These are phyloP conservation scores for Coccomyxa sp. DNA, from an alignment of 139 green algal species.

Conservation along the genomic window DNA sequence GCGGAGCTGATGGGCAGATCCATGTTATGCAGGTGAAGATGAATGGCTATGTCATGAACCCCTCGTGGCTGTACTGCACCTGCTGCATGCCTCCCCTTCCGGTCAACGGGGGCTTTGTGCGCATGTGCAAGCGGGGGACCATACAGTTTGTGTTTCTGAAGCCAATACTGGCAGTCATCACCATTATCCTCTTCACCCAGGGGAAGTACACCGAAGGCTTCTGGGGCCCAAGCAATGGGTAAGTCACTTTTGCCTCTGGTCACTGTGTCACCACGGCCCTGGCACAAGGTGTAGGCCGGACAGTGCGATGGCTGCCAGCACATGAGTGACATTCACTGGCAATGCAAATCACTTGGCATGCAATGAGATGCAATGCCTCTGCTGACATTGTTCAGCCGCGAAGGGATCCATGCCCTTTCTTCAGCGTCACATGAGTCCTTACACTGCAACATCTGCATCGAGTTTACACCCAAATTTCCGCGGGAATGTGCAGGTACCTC, in stretches of 20 bases:
- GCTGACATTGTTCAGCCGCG: too few species aligned
- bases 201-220: conserved; percentile 79
- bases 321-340: not conserved
- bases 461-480: not conserved
- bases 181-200: conserved; percentile 71
- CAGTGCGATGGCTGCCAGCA: too few species aligned
- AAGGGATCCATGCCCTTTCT: too few species aligned
- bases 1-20: too few species aligned
- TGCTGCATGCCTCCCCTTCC: conserved; percentile 85
- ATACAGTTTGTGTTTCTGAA: conserved; percentile 98
- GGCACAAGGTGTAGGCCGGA: too few species aligned
- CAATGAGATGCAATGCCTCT: too few species aligned
- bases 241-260: not conserved
- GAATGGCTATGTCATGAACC: conserved; percentile 76
- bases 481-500: conserved; percentile 51
- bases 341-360: not conserved
- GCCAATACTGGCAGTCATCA: conserved; percentile 79
- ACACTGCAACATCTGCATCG: not conserved
- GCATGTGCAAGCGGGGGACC: conserved; percentile 78
- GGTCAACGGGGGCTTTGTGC: conserved; percentile 81
- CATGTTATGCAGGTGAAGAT: conserved; percentile 82
- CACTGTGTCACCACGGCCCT: not conserved
- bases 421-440: too few species aligned
- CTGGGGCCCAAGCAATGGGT: conserved; percentile 63
- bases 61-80: conserved; percentile 74